These are phyloP conservation scores for Fusarium verticillioides DNA, from an alignment of 2,329 filamentous ascomycete genomes.

Conservation along the genomic window DNA sequence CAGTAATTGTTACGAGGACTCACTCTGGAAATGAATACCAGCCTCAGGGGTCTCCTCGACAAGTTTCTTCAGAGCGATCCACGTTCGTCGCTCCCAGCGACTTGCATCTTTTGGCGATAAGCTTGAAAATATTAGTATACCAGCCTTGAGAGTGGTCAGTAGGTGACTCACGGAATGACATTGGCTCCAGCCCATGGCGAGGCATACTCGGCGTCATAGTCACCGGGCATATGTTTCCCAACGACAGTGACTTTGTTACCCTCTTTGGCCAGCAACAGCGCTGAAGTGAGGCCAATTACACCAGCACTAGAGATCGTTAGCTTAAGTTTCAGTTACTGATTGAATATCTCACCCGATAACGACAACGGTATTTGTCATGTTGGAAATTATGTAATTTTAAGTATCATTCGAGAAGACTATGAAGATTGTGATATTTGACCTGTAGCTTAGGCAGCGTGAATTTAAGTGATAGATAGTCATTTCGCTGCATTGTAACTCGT, in stretches of 20 bases:
- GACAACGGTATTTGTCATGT: slow-evolving; percentile 5
- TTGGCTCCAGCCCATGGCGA: slow-evolving; percentile 92
- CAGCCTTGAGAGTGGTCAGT: accelerated
- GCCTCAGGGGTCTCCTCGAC: slow-evolving; percentile 76
- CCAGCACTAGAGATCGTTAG: slow-evolving; percentile 54
- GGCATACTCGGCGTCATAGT: slow-evolving; percentile 90
- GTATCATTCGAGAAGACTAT: accelerated
- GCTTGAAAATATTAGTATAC: slow-evolving; percentile 43
- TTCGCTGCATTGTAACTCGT: not conserved
- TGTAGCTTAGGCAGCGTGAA: not conserved
- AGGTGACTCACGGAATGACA: slow-evolving; percentile 70
- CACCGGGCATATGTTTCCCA: slow-evolving; percentile 91
- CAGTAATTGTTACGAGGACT: not conserved
- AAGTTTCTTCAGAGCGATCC: slow-evolving; percentile 69
- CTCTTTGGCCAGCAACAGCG: slow-evolving; percentile 58
- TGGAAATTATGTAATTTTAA: not conserved
- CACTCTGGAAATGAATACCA: slow-evolving; percentile 82
- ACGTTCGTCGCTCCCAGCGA: slow-evolving; percentile 72
- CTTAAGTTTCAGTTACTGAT: accelerated
- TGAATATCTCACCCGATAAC: not conserved
- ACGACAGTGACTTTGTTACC: slow-evolving; percentile 72
- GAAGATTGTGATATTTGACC: not conserved
- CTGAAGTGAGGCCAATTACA: slow-evolving; percentile 63
- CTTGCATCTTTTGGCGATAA: slow-evolving; percentile 50
- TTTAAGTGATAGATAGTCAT: not conserved